Conservation (phyloP, 306 rosid species). For the Vigna nakashimae region DNA sequence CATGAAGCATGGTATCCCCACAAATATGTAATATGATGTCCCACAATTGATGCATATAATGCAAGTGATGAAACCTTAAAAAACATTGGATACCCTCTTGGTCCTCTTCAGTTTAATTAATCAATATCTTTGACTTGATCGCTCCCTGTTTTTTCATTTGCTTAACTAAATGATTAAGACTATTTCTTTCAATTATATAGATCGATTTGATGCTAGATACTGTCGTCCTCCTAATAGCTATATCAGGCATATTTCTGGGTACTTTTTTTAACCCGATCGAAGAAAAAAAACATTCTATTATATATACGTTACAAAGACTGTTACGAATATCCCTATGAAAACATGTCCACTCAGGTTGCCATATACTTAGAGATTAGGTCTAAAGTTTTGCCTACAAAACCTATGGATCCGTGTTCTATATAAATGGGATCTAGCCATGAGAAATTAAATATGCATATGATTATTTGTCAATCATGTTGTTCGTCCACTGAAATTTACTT, state of each 20-base stretch:
- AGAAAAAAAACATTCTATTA: background rate
- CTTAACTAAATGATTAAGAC: conserved; percentile 42
- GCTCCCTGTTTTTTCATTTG: conserved; percentile 12
- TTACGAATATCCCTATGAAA: background rate
- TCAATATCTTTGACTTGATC: conserved; percentile 52
- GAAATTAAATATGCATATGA: conserved; percentile 21
- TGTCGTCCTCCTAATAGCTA: conserved; percentile 6
- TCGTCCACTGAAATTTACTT: background rate
- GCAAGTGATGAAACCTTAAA: conserved; percentile 20
- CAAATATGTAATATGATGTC: conserved; percentile 30
- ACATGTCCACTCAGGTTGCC: conserved; percentile 28
- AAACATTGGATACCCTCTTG: conserved; percentile 54
- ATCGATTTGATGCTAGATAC: conserved; percentile 3
- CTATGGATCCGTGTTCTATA: conserved; percentile 26
- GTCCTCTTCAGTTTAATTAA: conserved; percentile 46
- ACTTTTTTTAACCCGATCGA: background rate
- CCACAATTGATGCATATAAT: conserved; percentile 40
- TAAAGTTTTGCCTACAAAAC: conserved; percentile 32
- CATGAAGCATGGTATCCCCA: conserved; percentile 24
- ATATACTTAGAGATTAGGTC: conserved; percentile 1
- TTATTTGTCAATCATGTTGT: conserved; percentile 7
- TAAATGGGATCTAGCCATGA: conserved; percentile 35
- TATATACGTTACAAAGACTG: background rate
- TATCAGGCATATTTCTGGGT: background rate
- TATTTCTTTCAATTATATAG: conserved; percentile 34